Evolutionary conservation across 352 stramenopile species (phyloP), one percentile per base, ranked within the genome.

Genomic region (Blastocystis hominis): DNA sequence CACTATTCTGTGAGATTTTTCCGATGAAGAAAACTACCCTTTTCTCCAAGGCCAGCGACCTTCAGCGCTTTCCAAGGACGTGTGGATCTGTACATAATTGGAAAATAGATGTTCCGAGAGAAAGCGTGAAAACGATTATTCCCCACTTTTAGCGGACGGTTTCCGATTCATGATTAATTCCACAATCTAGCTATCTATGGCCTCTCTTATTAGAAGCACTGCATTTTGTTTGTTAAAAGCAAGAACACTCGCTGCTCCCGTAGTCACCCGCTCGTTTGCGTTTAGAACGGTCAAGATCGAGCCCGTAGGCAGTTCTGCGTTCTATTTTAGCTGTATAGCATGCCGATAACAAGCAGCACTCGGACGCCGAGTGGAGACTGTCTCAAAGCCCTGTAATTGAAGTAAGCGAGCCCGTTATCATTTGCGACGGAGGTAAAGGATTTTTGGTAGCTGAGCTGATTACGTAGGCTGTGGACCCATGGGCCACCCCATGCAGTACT

Each of bases 401-500:
- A 24, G 77, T 87, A 34, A 78, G 66, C n/a, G 66, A 87, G 66
- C 77, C 77, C n/a, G 55, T 75, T 2, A 64, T 87, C 50, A 87
- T 87, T 62, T 87, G 77, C 44, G 77, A 87, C 56, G 77, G 77
- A 87, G 77, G 77, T 87, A 87, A 3, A 24, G 40, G 40, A 3
- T 2, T 7, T 36, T 78, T 9, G 47, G 42, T 53, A 38, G 15
- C 13, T n/a, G n/a, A 7, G 34, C 46, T 87, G 3, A 78, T 76
- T 55, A 9, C 46, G 77, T 87, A 87, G 77, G 77, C 42, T 75
- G 62, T 55, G 77, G 77, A 63, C 62, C 66, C 30, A 78, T 87
- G 77, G 77, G 77, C 15, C 77, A 87, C 55, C 77, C 77, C 7
- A 78, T 87, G 62, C 77, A 87, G 66, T 87, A 87, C 53, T 24